Evolutionary conservation across 345 rosid species (phyloP).

Genomic region (Erysimum cheiranthoides): DNA sequence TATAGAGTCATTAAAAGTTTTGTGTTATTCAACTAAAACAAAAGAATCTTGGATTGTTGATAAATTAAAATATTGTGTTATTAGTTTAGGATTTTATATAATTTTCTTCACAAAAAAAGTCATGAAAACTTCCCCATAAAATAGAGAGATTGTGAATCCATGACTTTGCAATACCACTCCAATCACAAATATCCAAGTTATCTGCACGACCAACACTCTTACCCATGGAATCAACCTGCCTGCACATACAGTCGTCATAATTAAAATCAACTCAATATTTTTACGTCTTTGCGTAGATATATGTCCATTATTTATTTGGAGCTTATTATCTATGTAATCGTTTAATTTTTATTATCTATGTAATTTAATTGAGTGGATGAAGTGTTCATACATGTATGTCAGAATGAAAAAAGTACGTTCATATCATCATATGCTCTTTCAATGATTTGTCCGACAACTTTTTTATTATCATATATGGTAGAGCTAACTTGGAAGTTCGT

Average conservation of each 20-base stretch:
- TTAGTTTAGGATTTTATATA: no score
- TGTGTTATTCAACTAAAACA: no score
- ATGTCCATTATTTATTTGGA: neutral
- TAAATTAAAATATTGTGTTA: no score
- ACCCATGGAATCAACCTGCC: slow-evolving; percentile 99
- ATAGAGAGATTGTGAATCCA: no score
- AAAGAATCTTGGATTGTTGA: no score
- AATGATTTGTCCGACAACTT: neutral
- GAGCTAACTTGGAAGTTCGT: slow-evolving; percentile 28
- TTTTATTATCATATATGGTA: slow-evolving; percentile 10
- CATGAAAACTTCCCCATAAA: no score
- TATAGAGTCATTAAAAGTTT: no score
- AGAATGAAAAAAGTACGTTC: slow-evolving; percentile 91
- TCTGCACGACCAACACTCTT: slow-evolving; percentile 96
- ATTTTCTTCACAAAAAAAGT: no score
- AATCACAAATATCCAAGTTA: slow-evolving; percentile 80
- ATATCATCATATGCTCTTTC: slow-evolving; percentile 21
- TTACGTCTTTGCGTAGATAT: slow-evolving; percentile 59
- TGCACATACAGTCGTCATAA: slow-evolving; percentile 93
- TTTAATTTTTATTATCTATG: no score
- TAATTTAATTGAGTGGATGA: slow-evolving; percentile 83
- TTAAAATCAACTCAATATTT: slow-evolving; percentile 92
- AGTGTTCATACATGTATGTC: slow-evolving; percentile 89
- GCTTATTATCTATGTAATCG: no score
- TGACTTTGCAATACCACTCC: no score